phyloP scores from a whole-genome alignment of 2,329 filamentous ascomycete species.

The Fusarium mangiferae region DNA sequence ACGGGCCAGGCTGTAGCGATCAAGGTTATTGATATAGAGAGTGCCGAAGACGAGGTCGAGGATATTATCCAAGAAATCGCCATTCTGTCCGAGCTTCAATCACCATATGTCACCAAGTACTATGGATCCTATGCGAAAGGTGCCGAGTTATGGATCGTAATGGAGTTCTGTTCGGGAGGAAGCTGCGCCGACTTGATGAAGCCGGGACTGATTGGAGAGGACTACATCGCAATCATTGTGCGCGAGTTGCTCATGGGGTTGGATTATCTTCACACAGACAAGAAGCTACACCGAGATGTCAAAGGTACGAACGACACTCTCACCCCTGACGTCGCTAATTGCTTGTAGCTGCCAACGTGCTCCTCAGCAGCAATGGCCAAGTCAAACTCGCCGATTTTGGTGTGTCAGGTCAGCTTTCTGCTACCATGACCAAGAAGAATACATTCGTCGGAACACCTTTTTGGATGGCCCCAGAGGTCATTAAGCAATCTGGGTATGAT shows the following conservation, averaged over 20 bases:
- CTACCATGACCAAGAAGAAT: conserved; percentile 99
- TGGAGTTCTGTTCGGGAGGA: conserved; percentile 98
- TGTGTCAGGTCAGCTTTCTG: conserved; percentile 93
- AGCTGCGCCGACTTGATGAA: conserved; percentile 97
- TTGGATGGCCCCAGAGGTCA: conserved; percentile 99
- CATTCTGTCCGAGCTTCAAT: conserved; percentile 94
- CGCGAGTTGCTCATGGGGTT: conserved; percentile 88
- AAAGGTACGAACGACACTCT: conserved; percentile 70
- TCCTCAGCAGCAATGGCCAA: conserved; percentile 89
- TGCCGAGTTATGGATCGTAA: conserved; percentile 98
- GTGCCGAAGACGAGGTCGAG: conserved; percentile 98
- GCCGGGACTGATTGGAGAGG: conserved; percentile 88
- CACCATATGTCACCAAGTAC: conserved; percentile 96
- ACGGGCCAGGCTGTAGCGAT: conserved; percentile 95
- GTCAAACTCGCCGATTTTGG: conserved; percentile 98
- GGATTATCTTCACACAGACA: conserved; percentile 93
- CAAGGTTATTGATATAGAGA: conserved; percentile 98
- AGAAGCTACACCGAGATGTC: conserved; percentile 96
- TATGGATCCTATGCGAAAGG: conserved; percentile 97
- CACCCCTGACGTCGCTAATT: not conserved
- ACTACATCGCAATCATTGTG: conserved; percentile 96
- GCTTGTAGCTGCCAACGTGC: conserved; percentile 83
- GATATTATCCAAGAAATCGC: conserved; percentile 99
- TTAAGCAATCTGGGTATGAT: conserved; percentile 97
- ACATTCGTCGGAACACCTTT: conserved; percentile 98